phyloP scores from a whole-genome alignment of 345 rosid species.

The Gossypium ekmanianum region DNA sequence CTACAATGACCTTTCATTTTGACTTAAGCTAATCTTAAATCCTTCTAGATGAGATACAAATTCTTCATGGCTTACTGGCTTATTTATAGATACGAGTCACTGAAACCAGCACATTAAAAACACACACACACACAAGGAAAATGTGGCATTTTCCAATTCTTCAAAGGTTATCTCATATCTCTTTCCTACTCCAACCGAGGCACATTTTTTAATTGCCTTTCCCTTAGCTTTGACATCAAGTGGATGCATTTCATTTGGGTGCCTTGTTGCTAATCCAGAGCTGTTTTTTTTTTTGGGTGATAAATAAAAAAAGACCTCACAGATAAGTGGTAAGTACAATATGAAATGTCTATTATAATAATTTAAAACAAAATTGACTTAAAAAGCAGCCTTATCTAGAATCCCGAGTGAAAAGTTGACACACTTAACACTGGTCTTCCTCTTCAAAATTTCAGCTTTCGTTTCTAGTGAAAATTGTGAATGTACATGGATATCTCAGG shows the following conservation, averaged over 20 bases:
- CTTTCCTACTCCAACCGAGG: not conserved
- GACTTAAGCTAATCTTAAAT: not conserved
- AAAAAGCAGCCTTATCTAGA: not conserved
- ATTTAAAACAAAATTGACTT: not conserved
- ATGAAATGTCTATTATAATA: not conserved
- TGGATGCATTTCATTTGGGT: not conserved
- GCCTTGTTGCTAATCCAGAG: not conserved
- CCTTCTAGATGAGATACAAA: not conserved
- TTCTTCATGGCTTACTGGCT: not conserved
- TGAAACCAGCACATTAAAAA: not conserved
- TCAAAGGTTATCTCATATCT: not conserved
- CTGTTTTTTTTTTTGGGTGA: not conserved
- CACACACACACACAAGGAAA: not conserved
- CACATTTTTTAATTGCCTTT: not conserved
- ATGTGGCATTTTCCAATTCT: not conserved
- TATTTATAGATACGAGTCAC: not conserved
- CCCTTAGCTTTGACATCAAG: not conserved
- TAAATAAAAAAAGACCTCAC: not conserved
- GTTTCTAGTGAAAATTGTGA: too few relatives aligned
- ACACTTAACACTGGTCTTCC: too few relatives aligned
- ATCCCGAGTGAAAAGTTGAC: not conserved
- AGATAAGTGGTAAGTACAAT: not conserved
- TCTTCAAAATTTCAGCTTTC: too few relatives aligned
- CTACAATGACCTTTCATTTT: conserved; percentile 13
- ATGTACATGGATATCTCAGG: too few relatives aligned